Evolutionary conservation across 768 basidiomycete species (phyloP).

Genomic region (Tulasnella sp.): DNA sequence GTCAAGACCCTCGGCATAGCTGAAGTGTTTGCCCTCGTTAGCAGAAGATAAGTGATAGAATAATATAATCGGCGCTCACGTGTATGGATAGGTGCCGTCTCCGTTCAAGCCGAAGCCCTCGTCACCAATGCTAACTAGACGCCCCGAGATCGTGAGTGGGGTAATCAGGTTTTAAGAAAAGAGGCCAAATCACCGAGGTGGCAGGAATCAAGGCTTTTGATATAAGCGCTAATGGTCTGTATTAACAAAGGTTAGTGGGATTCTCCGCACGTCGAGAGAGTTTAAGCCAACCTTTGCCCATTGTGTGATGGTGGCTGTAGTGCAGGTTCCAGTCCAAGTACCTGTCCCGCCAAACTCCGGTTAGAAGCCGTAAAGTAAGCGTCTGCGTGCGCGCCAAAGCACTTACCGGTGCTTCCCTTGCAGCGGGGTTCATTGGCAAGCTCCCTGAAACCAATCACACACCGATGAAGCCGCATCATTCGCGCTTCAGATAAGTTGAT

Average conservation of each 20-base stretch:
- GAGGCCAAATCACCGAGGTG: constrained; percentile 42
- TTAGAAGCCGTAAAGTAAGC: not conserved
- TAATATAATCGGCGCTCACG: constrained; percentile 39
- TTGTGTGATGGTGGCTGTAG: constrained; percentile 48
- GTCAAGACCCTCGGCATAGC: constrained; percentile 50
- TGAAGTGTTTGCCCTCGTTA: not conserved
- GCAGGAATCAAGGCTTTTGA: constrained; percentile 62
- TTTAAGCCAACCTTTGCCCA: constrained; percentile 40
- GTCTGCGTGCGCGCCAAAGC: not conserved
- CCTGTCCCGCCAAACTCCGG: not conserved
- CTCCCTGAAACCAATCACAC: constrained; percentile 50
- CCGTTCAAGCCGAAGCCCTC: constrained; percentile 57
- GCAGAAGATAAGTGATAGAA: not conserved
- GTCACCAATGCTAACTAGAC: constrained; percentile 51
- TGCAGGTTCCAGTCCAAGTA: constrained; percentile 46
- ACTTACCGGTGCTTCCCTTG: constrained; percentile 33
- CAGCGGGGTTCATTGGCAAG: constrained; percentile 42
- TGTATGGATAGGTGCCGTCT: constrained; percentile 52
- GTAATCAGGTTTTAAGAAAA: not conserved
- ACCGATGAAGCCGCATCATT: not conserved
- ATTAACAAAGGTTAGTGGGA: not conserved
- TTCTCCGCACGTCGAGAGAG: not conserved
- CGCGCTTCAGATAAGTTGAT: not conserved
- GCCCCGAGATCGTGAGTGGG: not conserved
- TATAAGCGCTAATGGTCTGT: constrained; percentile 52